phyloP scores from a whole-genome alignment of 163 green algal genomes.

The Scenedesmus sp. region DNA sequence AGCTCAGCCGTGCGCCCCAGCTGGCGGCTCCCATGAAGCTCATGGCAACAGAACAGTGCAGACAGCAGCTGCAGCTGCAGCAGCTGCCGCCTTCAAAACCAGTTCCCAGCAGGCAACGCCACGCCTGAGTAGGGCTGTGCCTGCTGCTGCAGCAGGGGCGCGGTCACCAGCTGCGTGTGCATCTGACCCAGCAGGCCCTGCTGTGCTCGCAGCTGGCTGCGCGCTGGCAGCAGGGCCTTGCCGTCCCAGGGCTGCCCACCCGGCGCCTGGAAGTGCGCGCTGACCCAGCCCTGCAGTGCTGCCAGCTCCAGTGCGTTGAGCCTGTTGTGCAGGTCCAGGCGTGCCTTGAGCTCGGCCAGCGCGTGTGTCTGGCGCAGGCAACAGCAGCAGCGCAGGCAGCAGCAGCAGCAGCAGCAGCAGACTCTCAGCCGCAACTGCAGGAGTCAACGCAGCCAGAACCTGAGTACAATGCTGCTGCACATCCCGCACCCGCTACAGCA shows the following conservation, averaged over 20 bases:
- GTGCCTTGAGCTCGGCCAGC: neutral
- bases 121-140: neutral
- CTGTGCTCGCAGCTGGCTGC: neutral
- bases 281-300: neutral
- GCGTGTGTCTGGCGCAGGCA: neutral
- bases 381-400: neutral
- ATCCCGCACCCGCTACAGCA: neutral
- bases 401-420: neutral
- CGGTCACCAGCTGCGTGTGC: neutral
- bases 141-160: neutral
- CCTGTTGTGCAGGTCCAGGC: neutral
- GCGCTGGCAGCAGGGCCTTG: neutral
- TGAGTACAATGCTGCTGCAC: too few species aligned
- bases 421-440: neutral
- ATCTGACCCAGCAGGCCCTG: neutral
- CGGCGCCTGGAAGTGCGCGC: neutral
- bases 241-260: neutral
- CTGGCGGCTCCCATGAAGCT: too few species aligned
- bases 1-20: too few species aligned
- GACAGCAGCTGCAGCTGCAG: too few species aligned
- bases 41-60: too few species aligned
- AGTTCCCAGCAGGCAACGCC: neutral
- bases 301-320: neutral
- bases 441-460: neutral
- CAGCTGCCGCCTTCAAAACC: neutral